Evolutionary conservation across 108 stramenopile genomes (phyloP).

Genomic region (Pseudonitzschia delicatissima): DNA sequence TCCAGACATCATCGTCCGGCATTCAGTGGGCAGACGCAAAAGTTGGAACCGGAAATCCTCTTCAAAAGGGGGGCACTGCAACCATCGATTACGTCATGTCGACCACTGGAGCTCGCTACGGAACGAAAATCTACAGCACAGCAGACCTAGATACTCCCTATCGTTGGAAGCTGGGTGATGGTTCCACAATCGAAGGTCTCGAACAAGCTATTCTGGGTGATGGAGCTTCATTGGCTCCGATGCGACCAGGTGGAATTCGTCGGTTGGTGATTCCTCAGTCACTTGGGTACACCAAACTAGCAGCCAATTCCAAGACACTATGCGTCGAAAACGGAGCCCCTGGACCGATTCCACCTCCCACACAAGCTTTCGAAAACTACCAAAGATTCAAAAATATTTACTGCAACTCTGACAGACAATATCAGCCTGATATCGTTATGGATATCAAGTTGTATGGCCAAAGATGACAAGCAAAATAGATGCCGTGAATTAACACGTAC

Average conservation of each 20-base stretch:
- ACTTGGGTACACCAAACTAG: constrained; percentile 49
- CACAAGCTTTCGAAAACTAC: constrained; percentile 50
- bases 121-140: constrained; percentile 62
- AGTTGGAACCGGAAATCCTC: constrained; percentile 39
- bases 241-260: constrained; percentile 66
- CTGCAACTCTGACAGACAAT: constrained; percentile 63
- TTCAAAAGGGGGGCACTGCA: constrained; percentile 37
- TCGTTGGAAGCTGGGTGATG: constrained; percentile 65
- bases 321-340: constrained; percentile 50
- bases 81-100: constrained; percentile 74
- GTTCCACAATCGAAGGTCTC: constrained; percentile 57
- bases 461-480: too few species aligned
- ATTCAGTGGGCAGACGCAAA: constrained; percentile 70
- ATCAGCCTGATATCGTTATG: constrained; percentile 78
- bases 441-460: constrained; percentile 67
- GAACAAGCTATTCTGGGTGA: constrained; percentile 58
- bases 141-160: constrained; percentile 54
- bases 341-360: constrained; percentile 55
- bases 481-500: too few species aligned
- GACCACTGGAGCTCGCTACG: constrained; percentile 74
- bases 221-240: constrained; percentile 33
- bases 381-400: constrained; percentile 83
- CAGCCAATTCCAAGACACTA: constrained; percentile 9
- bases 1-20: constrained; percentile 44
- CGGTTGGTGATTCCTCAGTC: constrained; percentile 55